Evolutionary conservation across 495 filamentous ascomycete genomes (phyloP), one percentile per base, ranked within the genome.

Genomic region (Penicillium cinerascens): DNA sequence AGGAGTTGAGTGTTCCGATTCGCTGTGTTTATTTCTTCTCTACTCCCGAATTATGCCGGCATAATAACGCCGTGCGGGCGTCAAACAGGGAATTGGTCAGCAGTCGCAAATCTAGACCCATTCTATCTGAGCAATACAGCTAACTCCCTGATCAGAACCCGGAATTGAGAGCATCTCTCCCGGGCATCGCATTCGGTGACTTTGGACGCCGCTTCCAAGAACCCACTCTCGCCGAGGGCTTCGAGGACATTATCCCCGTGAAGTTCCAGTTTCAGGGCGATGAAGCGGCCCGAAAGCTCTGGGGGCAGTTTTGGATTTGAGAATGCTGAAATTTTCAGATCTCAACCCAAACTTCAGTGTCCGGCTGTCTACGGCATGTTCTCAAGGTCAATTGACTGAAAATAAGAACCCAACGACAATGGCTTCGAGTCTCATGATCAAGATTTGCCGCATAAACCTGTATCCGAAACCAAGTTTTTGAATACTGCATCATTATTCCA

Each of bases 21-120:
- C 87, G 95, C 23, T 95, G 92, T 60, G 70, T 97, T 4, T 86
- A 88, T 59, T 96, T 98, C 70, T 87, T 86, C 42, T 82, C 89
- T 15, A 69, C 82, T 1, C 61, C 82, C 9, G 78, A 80, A 35
- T 58, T 97, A 4, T 96, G 91, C 69, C 81, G 87, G 64, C 93
- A 98, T 69, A 97, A 98, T 62, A 87, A 93, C 62, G 83, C 83
- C 0, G 90, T 95, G 26, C 80, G 93, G 57, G 84, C 89, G 0
- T 71, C 92, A 45, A 90, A 89, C 61, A 64, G 65, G 52, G 61
- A 56, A 43, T 52, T 75, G 52, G 70, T 73, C 45, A 17, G 61
- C 50, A 21, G 6, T 37, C 20, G 33, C 37, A 10, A 41, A 39
- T 18, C 16, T 21, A 17, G 48, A 42, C 33, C 20, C 17, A 37